Evolutionary conservation across 306 rosid genomes (phyloP), one percentile per base, ranked within the genome.

Genomic region (Benincasa hispida): DNA sequence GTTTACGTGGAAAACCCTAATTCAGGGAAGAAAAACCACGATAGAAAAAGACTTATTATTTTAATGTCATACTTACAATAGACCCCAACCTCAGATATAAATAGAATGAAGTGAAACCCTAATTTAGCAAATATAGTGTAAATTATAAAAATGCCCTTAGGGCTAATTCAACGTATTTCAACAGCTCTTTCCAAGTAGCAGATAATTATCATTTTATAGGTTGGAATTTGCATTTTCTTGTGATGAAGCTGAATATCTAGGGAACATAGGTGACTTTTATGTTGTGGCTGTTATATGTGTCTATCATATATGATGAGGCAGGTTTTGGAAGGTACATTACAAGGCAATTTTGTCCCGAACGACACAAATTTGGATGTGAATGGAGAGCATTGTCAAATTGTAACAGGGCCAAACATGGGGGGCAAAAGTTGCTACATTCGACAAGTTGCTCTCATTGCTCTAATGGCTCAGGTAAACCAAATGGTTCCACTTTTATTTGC

Each of bases 361-460:
- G 89, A 91, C 83, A 94, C 98, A 62, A 70, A 83, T 79, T 81
- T 91, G 81, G 88, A 89, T 66, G 88, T 89, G 8, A 87, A 84
- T 56, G 73, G 84, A 77, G 96, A 90, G 86, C 84, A 85, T 79
- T 89, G 98, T 79, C 97, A 94, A 82, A 94, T 91, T 81, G 87
- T 91, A 82, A 94, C 98, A 32, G 98, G 98, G 80, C 97, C 98
- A 60, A 94, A 94, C 79, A 91, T 94, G 98, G 97, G 98, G 19
- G 98, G 98, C 2, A 91, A 94, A 87, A 94, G 98, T 83, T 94
- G 98, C 86, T 94, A 91, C 82, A 87, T 91, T 85, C 95, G 97
- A 78, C 98, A 94, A 88, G 98, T 91, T 78, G 95, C 98, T 82
- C 86, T 94, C 63, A 90, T 94, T 81, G 84, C 86, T 80, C 82